Base-by-base conservation (phyloP, 2,329 filamentous ascomycete genomes). In the Fusarium anthophilum region DNA sequence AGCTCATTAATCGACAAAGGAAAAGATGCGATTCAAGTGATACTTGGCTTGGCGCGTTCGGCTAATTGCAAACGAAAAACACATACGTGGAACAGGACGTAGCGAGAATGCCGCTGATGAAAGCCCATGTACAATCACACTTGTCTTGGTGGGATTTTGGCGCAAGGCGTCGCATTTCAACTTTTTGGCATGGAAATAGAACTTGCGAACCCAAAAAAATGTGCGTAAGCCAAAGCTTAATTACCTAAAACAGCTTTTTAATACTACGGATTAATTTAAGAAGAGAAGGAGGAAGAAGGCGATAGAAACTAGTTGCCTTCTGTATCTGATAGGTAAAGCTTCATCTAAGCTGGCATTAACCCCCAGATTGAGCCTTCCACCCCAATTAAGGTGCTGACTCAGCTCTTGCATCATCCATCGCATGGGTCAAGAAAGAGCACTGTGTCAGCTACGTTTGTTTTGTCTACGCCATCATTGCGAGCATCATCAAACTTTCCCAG, bases 371-470 rank as follows among this genome's bases (percentile, higher is more conserved):
- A 28, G n/a, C 18, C 20, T 37, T 58, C 41, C 24, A n/a, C 8
- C 30, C 24, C 4, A 38, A n/a, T 38, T 39, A 35, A 43, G 41
- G n/a, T 28, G 66, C 59, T 70, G 51, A 70, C 58, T 70, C 66
- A 70, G 45, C 67, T 39, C 22, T 37, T 30, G 38, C 26, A 48
- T 44, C 51, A 41, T 39, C 28, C 13, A 51, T 37, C n/a, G 18
- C 26, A 24, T 12, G 28, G 24, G 32, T 43, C 26, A 50, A 69
- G 32, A 28, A 50, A 45, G 44, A 51, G n/a, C 30, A 63, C 73
- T 79, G 65, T 75, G 77, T 79, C 75, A 78, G 70, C 74, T 64
- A 66, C 30, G 22, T 15, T 38, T 32, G 32, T 59, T 38, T 44
- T 55, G 53, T 53, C 67, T 41, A 57, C 60, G 70, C 70, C 71